phyloP scores from a whole-genome alignment of 2,329 filamentous ascomycete species.

The Pyrenochaeta sp. region DNA sequence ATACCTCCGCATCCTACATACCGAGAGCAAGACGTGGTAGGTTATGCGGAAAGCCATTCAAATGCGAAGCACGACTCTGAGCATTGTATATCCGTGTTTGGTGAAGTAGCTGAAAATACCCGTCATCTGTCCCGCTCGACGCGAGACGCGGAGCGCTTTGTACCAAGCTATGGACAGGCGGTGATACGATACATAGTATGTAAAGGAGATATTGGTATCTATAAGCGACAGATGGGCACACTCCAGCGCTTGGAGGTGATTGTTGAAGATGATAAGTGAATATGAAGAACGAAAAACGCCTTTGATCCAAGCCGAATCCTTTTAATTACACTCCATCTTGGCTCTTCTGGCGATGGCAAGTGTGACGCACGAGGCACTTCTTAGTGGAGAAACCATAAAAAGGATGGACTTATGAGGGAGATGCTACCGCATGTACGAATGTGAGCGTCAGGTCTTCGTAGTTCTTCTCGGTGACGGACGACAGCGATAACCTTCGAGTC shows the following conservation, averaged over 20 bases:
- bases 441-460: no score
- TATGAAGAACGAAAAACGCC: conserved; percentile 15
- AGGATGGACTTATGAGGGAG: no score
- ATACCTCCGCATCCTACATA: no score
- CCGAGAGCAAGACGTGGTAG: no score
- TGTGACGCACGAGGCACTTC: no score
- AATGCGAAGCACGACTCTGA: no score
- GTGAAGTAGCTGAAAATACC: conserved; percentile 17
- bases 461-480: conserved; percentile 8
- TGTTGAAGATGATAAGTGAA: conserved; percentile 25
- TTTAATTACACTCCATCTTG: conserved; percentile 5
- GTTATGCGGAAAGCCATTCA: no score
- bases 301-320: conserved; percentile 4
- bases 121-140: conserved; percentile 44
- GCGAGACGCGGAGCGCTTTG: conserved; percentile 38
- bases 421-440: no score
- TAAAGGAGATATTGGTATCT: conserved; percentile 22
- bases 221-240: conserved; percentile 38
- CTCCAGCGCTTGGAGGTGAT: conserved; percentile 48
- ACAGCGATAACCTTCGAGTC: conserved; percentile 29
- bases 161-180: conserved; percentile 37
- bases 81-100: no score
- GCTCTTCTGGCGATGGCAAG: conserved; percentile 7
- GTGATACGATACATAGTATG: conserved; percentile 22
- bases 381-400: no score